Evolutionary conservation across 192 early-diverging fungal genomes (phyloP), one percentile per base, ranked within the genome.

Genomic region (Umbelopsis sp.): DNA sequence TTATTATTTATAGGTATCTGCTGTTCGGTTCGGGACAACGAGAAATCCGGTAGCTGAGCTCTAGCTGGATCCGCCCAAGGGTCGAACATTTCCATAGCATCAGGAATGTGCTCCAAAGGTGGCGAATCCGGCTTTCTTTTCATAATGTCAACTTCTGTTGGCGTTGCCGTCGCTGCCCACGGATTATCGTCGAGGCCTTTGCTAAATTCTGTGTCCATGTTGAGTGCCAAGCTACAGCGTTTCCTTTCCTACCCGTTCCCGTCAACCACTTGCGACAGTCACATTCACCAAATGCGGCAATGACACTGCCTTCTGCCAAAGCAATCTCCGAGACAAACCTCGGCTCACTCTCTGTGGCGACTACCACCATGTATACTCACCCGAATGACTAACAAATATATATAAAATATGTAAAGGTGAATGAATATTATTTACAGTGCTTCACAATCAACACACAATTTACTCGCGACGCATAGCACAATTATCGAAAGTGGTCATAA

Each of bases 31-130:
- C 25, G 10, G 11, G 27, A 25, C 16, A 35, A 11, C 7, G 12
- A 35, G 18, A 61, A 61, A 30, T 61, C 55, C 27, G 55, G 55
- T 6, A 61, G 33, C 27, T 61, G 55, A 12, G 55, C 55, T 15
- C 55, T 25, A 4, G 55, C 27, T 11, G 55, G 55, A 61, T 61
- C 55, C 18, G 55, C 25, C 55, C 55, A 61, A 7, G 55, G 55
- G 55, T 61, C 55, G 16, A 61, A 61, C 55, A 61, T 61, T 11
- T 61, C 55, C 23, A 61, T 25, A 18, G 27, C 18, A 16, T 27
- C 15, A 18, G 55, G 12, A 61, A 61, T 61, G 55, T 61, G 55
- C 55, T 61, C 55, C 25, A 61, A n/a, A 4, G 55, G 55, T 61
- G 55, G 55, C 18, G 55, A 61, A 7, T 61, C 55, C 33, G 55